Conservation (phyloP, 2,329 filamentous ascomycete genomes). For the Acrodontium crateriforme region DNA sequence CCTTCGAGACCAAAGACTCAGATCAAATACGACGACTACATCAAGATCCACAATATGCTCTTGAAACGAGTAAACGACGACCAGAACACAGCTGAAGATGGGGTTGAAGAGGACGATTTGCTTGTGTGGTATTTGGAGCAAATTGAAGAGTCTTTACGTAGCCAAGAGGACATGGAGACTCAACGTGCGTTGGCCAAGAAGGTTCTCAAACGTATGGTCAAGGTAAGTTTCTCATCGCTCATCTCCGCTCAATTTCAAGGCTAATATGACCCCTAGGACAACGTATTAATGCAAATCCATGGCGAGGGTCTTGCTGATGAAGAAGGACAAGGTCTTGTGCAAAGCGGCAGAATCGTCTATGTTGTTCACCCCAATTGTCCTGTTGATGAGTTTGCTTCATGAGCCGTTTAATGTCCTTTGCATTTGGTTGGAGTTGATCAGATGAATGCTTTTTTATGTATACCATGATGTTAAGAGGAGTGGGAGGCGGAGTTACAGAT, state of each 20-base stretch:
- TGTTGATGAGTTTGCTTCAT: slow-evolving; percentile 48
- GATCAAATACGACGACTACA: slow-evolving; percentile 92
- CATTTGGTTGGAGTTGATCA: not conserved
- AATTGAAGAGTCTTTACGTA: slow-evolving; percentile 68
- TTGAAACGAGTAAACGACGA: slow-evolving; percentile 75
- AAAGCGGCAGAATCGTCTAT: slow-evolving; percentile 52
- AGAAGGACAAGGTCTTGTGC: slow-evolving; percentile 42
- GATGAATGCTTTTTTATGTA: no score
- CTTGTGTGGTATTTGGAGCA: slow-evolving; percentile 86
- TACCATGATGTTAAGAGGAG: no score
- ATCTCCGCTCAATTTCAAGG: slow-evolving; percentile 1
- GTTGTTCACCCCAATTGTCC: slow-evolving; percentile 91
- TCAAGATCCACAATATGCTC: slow-evolving; percentile 74
- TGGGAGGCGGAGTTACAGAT: no score
- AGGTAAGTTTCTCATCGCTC: slow-evolving; percentile 54
- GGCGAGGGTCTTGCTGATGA: slow-evolving; percentile 83
- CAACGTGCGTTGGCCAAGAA: slow-evolving; percentile 64
- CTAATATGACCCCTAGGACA: slow-evolving; percentile 32
- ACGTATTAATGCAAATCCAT: slow-evolving; percentile 47
- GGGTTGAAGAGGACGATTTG: slow-evolving; percentile 70
- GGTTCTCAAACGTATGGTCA: slow-evolving; percentile 91
- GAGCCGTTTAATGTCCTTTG: no score
- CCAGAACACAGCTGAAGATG: slow-evolving; percentile 61
- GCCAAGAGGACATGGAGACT: slow-evolving; percentile 64
- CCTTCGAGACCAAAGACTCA: slow-evolving; percentile 52